Base-by-base conservation (phyloP, 768 basidiomycete genomes). In the Russula sp. region DNA sequence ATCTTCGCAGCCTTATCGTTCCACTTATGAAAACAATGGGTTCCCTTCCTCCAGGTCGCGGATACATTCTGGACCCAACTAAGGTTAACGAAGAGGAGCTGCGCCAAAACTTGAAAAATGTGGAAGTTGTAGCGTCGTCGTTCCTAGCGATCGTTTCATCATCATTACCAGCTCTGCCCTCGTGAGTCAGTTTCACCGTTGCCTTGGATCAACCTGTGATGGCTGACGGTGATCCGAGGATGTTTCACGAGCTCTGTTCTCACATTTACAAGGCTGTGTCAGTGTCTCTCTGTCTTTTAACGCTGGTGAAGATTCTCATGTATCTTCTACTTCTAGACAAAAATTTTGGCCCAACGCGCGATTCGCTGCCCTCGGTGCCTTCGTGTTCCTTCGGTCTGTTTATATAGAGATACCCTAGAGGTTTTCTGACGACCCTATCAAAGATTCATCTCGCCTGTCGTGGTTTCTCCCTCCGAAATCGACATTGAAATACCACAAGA, bases 361-460 rank as follows among this genome's bases (percentile, higher is more conserved):
- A 71, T 91, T 87, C 69, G 82, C 89, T 27, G 89, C 91, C 1
- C 80, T 91, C 44, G 92, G 93, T 27, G 91, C 93, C 11, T 94
- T 97, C 77, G 87, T 98, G 63, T 97, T 98, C 71, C 77, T 98
- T 48, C 83, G 94, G 84, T 88, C 68, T 40, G 76, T 68, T 11
- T 9, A 44, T n/a, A 55, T 40, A 5, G 54, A 34, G 6, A 32
- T 27, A 35, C 10, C 60, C 16, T 31, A 16, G 18, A 59, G 16
- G 13, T 16, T 20, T 52, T 45, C 57, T 69, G 16, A 51, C 54
- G 13, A 40, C 49, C 27, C n/a, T 7, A 13, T n/a, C 49, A 3
- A 52, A 94, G 91, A 51, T 96, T 96, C 73, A 91, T 96, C 63
- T 92, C 89, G 42, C 95, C 95, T 44, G 91, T 93, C 0, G 84